These are phyloP conservation scores for Fomitopsis palustris DNA, from an alignment of 1,284 basidiomycete genomes.

Conservation along the genomic window DNA sequence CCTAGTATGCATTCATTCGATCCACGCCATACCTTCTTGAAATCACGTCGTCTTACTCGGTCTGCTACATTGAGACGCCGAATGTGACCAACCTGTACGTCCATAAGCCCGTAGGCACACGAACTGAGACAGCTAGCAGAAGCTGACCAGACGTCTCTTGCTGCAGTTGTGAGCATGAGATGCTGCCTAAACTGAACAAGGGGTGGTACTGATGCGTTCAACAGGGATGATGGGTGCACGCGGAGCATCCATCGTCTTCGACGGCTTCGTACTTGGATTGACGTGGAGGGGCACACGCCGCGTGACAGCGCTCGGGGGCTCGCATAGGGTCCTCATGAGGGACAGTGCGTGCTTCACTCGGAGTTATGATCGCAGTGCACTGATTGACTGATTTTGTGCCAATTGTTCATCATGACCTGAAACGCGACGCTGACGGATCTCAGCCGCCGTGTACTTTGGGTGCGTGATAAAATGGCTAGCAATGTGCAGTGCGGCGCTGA, in stretches of 20 bases:
- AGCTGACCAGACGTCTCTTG: neutral
- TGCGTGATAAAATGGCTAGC: neutral
- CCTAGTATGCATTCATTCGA: neutral
- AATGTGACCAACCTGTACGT: neutral
- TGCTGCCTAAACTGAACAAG: too few relatives aligned
- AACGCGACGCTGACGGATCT: neutral
- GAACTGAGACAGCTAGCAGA: too few relatives aligned
- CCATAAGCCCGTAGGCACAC: neutral
- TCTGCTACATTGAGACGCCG: neutral
- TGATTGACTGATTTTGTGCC: too few relatives aligned
- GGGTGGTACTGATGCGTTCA: neutral
- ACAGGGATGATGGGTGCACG: conserved; percentile 6
- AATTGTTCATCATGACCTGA: neutral
- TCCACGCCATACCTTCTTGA: neutral
- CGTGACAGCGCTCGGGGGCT: neutral
- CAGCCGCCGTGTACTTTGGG: neutral
- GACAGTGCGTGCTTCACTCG: neutral
- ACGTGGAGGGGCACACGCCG: neutral
- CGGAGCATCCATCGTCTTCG: conserved; percentile 1
- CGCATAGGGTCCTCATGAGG: neutral
- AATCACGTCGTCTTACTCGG: neutral
- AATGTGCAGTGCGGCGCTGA: too few relatives aligned
- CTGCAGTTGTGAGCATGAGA: too few relatives aligned
- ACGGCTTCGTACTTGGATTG: neutral
- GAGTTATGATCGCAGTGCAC: too few relatives aligned